Base-by-base conservation (phyloP, 148 eudicot genomes). In the Cornus kousa region DNA sequence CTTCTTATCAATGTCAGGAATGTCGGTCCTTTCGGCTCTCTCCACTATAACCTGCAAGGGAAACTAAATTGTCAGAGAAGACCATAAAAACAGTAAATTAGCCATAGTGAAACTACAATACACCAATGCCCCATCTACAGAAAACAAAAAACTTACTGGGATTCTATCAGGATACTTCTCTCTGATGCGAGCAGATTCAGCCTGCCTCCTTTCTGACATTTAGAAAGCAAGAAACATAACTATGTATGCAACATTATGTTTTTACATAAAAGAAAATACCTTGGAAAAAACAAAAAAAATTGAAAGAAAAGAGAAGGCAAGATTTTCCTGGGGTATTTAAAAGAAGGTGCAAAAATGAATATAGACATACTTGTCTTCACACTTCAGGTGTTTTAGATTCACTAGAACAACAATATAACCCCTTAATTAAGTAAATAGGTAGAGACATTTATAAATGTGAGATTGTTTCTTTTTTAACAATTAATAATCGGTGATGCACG, bases 81-180 rank as follows among this genome's bases (percentile, higher is more conserved):
- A 57, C 75, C 11, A 66, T 6, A 5, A 32, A 28, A 19, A 3
- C 50, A 69, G n/a, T 22, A 72, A 71, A 4, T n/a, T 62, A 62
- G 2, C 7, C 7, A 19, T 17, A 19, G 8, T 4, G 11, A 17
- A 62, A 57, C 17, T 13, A 19, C 62, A 57, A 13, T 57, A 10
- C 62, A 13, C 4, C 17, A 57, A 57, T 57, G 62, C 62, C 13
- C 62, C 62, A 57, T 13, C 20, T 57, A 19, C 20, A 57, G 62
- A 57, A 57, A 46, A 67, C 23, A 70, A 9, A 65, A 65, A 78
- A 40, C 88, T 79, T 82, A 90, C 93, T 0, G 93, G 93, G 39
- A 90, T 79, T 84, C 93, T 86, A 67, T 90, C 90, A 46, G 93
- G 90, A 79, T 87, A 90, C 74, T 87, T 90, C 87, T 87, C 89